Evolutionary conservation across 768 basidiomycete species (phyloP).

Genomic region (Auriscalpium orientale): DNA sequence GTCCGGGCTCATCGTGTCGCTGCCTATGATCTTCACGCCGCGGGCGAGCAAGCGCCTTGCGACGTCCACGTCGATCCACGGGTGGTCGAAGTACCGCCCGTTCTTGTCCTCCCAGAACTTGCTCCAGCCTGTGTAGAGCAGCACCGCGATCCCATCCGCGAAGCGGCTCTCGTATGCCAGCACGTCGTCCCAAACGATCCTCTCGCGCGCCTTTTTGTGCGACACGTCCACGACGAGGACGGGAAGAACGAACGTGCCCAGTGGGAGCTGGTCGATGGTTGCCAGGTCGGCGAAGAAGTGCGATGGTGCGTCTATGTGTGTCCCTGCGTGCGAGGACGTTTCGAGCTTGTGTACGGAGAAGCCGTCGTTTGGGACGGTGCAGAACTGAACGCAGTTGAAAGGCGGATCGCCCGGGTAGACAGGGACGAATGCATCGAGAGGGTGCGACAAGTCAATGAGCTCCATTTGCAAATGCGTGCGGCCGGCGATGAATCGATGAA

Average conservation of each 20-base stretch:
- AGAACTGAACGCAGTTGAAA: slow-evolving; percentile 13
- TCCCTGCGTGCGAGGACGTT: slow-evolving; percentile 23
- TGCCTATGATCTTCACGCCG: slow-evolving; percentile 19
- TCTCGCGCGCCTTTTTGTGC: slow-evolving; percentile 12
- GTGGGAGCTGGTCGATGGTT: slow-evolving; percentile 21
- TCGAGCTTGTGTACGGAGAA: slow-evolving; percentile 17
- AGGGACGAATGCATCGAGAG: slow-evolving; percentile 5
- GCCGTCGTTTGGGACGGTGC: slow-evolving; percentile 15
- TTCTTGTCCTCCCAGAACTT: slow-evolving; percentile 12
- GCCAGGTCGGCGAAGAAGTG: slow-evolving; percentile 18
- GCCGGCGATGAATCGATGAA: too few species aligned
- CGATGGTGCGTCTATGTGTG: slow-evolving; percentile 24
- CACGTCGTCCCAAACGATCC: slow-evolving; percentile 17
- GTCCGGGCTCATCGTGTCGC: slow-evolving; percentile 23
- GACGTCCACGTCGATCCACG: slow-evolving; percentile 19
- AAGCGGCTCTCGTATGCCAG: slow-evolving; percentile 11
- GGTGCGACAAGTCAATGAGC: slow-evolving; percentile 16
- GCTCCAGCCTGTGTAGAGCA: slow-evolving; percentile 23
- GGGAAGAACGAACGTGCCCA: slow-evolving; percentile 17
- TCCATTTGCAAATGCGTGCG: background rate
- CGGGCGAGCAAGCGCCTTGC: slow-evolving; percentile 17
- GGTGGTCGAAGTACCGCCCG: slow-evolving; percentile 20
- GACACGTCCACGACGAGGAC: slow-evolving; percentile 20
- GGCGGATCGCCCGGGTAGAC: slow-evolving; percentile 24
- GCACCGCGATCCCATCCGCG: slow-evolving; percentile 14